phyloP scores from a whole-genome alignment of 192 early-diverging fungal species.

The Entomortierella chlamydospora region DNA sequence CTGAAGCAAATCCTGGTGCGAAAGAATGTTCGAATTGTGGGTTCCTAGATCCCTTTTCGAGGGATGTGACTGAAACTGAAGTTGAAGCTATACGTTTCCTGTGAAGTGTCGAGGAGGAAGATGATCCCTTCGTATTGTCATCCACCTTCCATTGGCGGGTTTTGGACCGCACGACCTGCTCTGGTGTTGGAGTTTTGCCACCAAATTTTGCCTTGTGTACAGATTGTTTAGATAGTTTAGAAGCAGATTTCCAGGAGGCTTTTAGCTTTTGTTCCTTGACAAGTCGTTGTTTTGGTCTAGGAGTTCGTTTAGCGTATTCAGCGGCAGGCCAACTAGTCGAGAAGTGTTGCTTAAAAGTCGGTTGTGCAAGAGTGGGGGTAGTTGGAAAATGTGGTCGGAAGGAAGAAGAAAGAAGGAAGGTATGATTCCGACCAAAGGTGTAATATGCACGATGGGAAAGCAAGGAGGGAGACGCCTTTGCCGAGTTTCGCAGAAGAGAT shows the following conservation, averaged over 20 bases:
- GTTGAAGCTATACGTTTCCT: constrained; percentile 26
- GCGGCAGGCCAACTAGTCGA: constrained; percentile 18
- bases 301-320: constrained; percentile 29
- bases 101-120: background rate
- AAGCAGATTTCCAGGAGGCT: background rate
- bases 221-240: background rate
- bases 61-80: constrained; percentile 40
- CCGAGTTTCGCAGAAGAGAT: constrained; percentile 5
- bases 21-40: constrained; percentile 52
- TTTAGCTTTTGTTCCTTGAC: constrained; percentile 45
- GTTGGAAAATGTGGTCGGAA: background rate
- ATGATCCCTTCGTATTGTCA: background rate
- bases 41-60: constrained; percentile 47
- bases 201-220: background rate
- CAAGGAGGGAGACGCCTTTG: background rate
- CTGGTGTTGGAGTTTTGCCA: constrained; percentile 11
- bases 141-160: constrained; percentile 26
- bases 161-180: constrained; percentile 16
- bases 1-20: constrained; percentile 40
- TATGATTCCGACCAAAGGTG: background rate
- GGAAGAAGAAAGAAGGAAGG: background rate
- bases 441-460: background rate
- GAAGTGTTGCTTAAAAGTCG: background rate
- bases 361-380: background rate
- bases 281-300: constrained; percentile 40